These are phyloP conservation scores for Periglandula ipomoeae DNA, from an alignment of 2,329 filamentous ascomycete genomes.

Conservation along the genomic window DNA sequence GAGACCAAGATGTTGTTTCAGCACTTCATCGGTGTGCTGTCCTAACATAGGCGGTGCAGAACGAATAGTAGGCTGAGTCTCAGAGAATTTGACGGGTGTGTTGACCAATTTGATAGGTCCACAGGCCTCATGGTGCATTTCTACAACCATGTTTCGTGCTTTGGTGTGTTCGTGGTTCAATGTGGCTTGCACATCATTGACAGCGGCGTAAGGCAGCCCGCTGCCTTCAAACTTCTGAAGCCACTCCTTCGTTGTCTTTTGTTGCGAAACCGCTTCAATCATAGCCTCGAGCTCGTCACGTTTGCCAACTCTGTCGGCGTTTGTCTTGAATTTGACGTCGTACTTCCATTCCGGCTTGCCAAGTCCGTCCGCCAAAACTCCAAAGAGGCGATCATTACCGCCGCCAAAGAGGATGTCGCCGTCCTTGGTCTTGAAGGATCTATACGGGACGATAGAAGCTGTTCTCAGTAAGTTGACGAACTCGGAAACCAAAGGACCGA, in stretches of 20 bases:
- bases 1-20: conserved; percentile 55
- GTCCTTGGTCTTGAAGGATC: conserved; percentile 67
- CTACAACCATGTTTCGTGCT: conserved; percentile 82
- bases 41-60: conserved; percentile 76
- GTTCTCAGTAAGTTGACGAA: neutral
- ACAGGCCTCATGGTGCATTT: conserved; percentile 74
- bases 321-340: conserved; percentile 50
- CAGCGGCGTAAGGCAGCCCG: conserved; percentile 84
- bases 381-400: conserved; percentile 63
- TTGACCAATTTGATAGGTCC: conserved; percentile 86
- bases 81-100: conserved; percentile 88
- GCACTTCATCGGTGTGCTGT: conserved; percentile 74
- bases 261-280: conserved; percentile 67
- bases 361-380: conserved; percentile 52
- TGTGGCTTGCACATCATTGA: conserved; percentile 85
- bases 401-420: conserved; percentile 63
- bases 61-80: conserved; percentile 66
- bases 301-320: conserved; percentile 57
- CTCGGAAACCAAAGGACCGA: neutral
- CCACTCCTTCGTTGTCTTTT: conserved; percentile 83
- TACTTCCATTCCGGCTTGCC: conserved; percentile 50
- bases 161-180: conserved; percentile 76
- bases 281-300: conserved; percentile 66
- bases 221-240: conserved; percentile 77
- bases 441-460: conserved; percentile 97